A percentile compares a stretch with the other conserved stretches of the same genome.
phyloP scores from a whole-genome alignment of 1,284 basidiomycete genomes.

The Marasmius oreades region DNA sequence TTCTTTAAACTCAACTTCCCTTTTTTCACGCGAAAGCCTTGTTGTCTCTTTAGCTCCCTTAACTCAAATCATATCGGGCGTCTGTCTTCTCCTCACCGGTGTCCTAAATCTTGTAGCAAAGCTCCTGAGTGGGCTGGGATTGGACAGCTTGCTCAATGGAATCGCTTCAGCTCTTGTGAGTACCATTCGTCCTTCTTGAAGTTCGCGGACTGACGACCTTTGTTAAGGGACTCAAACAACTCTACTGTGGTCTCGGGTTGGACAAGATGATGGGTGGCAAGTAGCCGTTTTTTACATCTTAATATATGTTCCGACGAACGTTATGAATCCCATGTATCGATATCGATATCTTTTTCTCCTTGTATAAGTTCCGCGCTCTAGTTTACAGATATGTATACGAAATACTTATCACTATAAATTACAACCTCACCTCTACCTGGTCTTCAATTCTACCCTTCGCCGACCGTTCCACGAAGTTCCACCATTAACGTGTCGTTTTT shows the following conservation, averaged over 20 bases:
- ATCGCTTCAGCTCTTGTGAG: background rate
- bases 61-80: constrained; percentile 1
- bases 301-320: background rate
- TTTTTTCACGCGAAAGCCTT: background rate
- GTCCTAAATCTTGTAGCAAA: background rate
- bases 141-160: constrained; percentile 3
- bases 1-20: background rate
- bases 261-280: background rate
- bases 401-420: background rate
- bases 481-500: background rate
- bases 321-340: background rate
- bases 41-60: background rate
- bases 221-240: background rate
- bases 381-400: background rate
- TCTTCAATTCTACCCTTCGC: background rate
- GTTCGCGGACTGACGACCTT: background rate
- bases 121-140: background rate
- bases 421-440: background rate
- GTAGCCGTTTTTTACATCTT: background rate
- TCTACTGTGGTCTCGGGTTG: background rate
- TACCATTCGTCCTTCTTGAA: background rate
- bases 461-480: background rate
- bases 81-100: background rate
- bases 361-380: background rate
- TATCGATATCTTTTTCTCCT: background rate